phyloP scores from a whole-genome alignment of 176 grass and related monocot genomes.

The Panicum miliaceum region DNA sequence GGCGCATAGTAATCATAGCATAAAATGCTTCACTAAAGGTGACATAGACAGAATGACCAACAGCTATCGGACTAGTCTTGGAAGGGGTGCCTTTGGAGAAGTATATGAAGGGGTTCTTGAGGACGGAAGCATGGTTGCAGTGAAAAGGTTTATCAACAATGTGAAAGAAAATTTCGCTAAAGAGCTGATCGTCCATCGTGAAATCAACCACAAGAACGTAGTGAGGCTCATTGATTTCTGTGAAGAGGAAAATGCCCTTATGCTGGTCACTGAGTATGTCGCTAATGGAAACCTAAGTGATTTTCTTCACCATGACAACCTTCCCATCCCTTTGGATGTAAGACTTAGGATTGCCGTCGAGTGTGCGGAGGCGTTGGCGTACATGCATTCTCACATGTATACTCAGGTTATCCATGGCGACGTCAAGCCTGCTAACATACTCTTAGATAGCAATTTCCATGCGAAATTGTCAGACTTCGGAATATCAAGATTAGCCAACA shows the following conservation, averaged over 20 bases:
- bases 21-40: not conserved
- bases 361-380: constrained; percentile 18
- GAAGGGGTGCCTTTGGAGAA: constrained; percentile 18
- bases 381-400: constrained; percentile 41
- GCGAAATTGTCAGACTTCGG: constrained; percentile 31
- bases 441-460: not conserved
- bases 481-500: constrained; percentile 27
- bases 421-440: constrained; percentile 38
- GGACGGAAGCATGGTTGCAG: constrained; percentile 26
- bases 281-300: constrained; percentile 14
- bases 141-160: not conserved
- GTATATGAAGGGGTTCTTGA: constrained; percentile 6
- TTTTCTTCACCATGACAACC: not conserved
- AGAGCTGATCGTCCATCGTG: constrained; percentile 25
- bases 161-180: constrained; percentile 20
- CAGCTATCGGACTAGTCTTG: not conserved
- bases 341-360: constrained; percentile 7
- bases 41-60: constrained; percentile 28
- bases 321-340: not conserved
- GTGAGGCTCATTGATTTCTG: constrained; percentile 27
- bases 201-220: constrained; percentile 32
- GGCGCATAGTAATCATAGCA: not conserved
- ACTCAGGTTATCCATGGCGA: constrained; percentile 37
- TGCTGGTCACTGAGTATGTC: constrained; percentile 27
- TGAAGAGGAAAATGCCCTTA: not conserved